These are phyloP conservation scores for Coriaria nepalensis DNA, from an alignment of 306 rosid genomes.

Conservation along the genomic window DNA sequence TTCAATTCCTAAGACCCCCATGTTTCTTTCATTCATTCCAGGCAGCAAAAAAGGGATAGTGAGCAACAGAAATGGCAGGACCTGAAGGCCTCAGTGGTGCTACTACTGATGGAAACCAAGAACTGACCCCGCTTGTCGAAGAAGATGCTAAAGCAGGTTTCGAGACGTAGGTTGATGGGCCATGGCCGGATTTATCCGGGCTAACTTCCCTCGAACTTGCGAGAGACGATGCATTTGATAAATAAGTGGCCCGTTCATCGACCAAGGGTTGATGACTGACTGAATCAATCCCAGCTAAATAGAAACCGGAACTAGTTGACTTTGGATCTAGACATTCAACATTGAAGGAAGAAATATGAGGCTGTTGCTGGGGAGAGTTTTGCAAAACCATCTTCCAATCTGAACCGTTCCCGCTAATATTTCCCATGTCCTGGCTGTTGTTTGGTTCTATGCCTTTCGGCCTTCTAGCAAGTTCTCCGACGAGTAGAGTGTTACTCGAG, in stretches of 20 bases:
- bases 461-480: slow-evolving; percentile 70
- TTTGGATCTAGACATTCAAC: slow-evolving; percentile 28
- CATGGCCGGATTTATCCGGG: slow-evolving; percentile 50
- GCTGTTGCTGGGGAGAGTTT: slow-evolving; percentile 22
- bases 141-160: slow-evolving; percentile 41
- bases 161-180: slow-evolving; percentile 29
- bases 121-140: slow-evolving; percentile 28
- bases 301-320: too few relatives aligned
- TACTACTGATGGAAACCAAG: slow-evolving; percentile 49
- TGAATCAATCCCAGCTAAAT: slow-evolving; percentile 36
- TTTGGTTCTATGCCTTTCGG: slow-evolving; percentile 31
- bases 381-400: slow-evolving; percentile 51
- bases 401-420: slow-evolving; percentile 15
- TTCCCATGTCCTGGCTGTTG: slow-evolving; percentile 15
- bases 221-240: slow-evolving; percentile 64
- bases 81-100: slow-evolving; percentile 49
- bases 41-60: slow-evolving; percentile 75
- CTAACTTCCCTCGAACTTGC: slow-evolving; percentile 80
- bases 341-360: slow-evolving; percentile 35
- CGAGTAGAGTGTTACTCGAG: slow-evolving; percentile 67
- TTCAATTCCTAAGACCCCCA: too few relatives aligned
- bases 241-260: slow-evolving; percentile 34
- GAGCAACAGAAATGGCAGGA: slow-evolving; percentile 47
- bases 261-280: slow-evolving; percentile 22
- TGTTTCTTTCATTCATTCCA: slow-evolving; percentile 38